Conservation (phyloP, 73 alveolate genomes). For the Effrenium voratum region DNA sequence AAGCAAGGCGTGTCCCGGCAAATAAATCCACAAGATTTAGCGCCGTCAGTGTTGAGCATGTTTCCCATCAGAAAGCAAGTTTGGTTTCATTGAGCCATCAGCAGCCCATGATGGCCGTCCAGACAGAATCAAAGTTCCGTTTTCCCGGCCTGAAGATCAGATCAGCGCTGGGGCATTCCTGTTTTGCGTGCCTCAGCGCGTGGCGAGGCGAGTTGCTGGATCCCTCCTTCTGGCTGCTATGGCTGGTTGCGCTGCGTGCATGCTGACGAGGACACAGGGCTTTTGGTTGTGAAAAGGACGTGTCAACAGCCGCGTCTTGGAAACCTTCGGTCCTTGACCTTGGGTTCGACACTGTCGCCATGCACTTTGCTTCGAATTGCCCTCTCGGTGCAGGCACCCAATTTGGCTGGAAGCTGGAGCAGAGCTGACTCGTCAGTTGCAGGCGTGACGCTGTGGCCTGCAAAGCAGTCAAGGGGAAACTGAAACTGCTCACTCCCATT, state of each 20-base stretch:
- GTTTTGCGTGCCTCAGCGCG: too few species aligned
- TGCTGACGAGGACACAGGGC: too few species aligned
- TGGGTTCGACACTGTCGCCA: too few species aligned
- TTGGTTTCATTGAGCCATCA: too few species aligned
- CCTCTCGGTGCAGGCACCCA: background rate
- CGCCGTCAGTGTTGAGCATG: too few species aligned
- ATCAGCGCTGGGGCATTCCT: background rate
- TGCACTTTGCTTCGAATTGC: too few species aligned
- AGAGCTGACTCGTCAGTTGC: conserved; percentile 5
- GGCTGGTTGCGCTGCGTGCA: conserved; percentile 42
- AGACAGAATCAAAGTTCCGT: too few species aligned
- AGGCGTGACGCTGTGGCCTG: background rate
- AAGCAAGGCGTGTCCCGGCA: background rate
- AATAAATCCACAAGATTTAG: too few species aligned
- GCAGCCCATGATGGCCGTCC: too few species aligned
- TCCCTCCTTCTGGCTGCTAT: background rate
- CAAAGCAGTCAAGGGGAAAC: background rate
- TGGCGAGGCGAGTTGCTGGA: conserved; percentile 8
- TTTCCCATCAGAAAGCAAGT: too few species aligned
- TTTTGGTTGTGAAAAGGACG: background rate
- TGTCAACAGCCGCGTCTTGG: too few species aligned
- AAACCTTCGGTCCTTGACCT: too few species aligned
- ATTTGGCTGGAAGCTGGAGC: background rate
- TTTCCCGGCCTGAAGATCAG: background rate
- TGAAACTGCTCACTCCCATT: background rate